Percentiles rank a stretch among this genome's conserved stretches.
These are phyloP conservation scores for Musa balbisiana DNA, from an alignment of 202 grass and related monocot genomes.

Conservation along the genomic window DNA sequence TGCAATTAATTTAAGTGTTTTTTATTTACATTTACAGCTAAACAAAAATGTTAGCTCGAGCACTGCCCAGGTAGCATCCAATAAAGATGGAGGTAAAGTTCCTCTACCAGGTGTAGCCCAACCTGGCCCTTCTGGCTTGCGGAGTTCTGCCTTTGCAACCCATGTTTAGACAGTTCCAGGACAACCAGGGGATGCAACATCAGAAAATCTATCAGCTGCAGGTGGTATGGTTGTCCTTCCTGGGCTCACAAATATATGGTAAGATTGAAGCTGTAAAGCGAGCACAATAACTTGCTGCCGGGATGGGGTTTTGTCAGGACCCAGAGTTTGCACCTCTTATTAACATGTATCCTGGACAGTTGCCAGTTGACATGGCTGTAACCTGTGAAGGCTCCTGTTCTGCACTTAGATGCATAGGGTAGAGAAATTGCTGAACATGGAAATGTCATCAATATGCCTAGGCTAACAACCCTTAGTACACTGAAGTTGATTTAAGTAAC, in stretches of 20 bases:
- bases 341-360: conserved; percentile 70
- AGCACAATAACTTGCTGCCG: conserved; percentile 82
- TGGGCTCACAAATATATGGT: conserved; percentile 48
- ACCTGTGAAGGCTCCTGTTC: conserved; percentile 69
- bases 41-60: conserved; percentile 36
- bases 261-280: conserved; percentile 84
- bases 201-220: conserved; percentile 21
- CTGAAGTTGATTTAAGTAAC: conserved; percentile 50
- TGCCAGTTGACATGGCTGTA: conserved; percentile 42
- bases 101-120: conserved; percentile 25
- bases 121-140: conserved; percentile 18
- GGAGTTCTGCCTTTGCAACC: conserved; percentile 23
- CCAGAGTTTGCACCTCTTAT: conserved; percentile 71
- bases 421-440: conserved; percentile 94
- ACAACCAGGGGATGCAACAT: conserved; percentile 13
- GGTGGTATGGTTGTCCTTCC: conserved; percentile 36
- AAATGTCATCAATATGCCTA: conserved; percentile 65
- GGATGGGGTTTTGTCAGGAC: conserved; percentile 90
- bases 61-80: conserved; percentile 30
- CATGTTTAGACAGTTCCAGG: conserved; percentile 28
- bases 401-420: conserved; percentile 81
- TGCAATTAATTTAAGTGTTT: conserved; percentile 22
- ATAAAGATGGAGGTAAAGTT: conserved; percentile 42
- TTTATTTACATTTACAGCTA: conserved; percentile 39
- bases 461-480: conserved; percentile 75